Base-by-base conservation (phyloP, 495 filamentous ascomycete species). In the Lasiosphaeria miniovina region DNA sequence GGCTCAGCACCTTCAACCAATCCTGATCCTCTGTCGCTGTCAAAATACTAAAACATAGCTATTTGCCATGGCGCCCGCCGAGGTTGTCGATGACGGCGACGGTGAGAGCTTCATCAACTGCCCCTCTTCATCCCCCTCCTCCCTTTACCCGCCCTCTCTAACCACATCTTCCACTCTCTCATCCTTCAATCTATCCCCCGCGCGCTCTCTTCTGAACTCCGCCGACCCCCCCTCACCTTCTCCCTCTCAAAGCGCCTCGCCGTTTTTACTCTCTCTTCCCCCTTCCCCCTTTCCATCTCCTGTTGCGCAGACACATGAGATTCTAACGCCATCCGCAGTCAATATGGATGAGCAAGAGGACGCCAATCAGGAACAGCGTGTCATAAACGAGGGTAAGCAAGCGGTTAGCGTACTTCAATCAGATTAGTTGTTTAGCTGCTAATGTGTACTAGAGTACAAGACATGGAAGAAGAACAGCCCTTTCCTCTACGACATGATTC, bases 401-500 rank as follows among this genome's bases (percentile, higher is more conserved):
- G 57, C 41, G 4, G 4, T 61, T 8, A 49, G 17, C 45, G 11
- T 4, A 36, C n/a, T 15, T 43, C 33, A 17, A 32, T 1, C 41
- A 3, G 8, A 12, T 32, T 3, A 2, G 33, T 31, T 17, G 36
- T 32, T 36, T 6, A 36, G 36, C 34, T 15, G 32, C 51, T 12
- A 55, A 17, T 49, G 24, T 51, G 15, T 9, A 34, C 33, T 69
- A 93, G 95, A 98, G 76, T 99, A 99, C 83, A 99, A 99, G 72
- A 96, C 91, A 63, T 99, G 95, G 95, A 99, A 99, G 82, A 99
- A 99, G 83, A 98, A 98, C 75, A 88, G 91, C 62, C 92, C 93
- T 3, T 97, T 97, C 73, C 88, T 99, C 64, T 99, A 99, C 74
- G 95, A 97, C 68, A 87, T 96, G 81, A 93, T 98, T 58, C 76